Evolutionary conservation across 2,329 filamentous ascomycete genomes (phyloP), one percentile per base, ranked within the genome.

Genomic region (Cytospora paraplurivora): DNA sequence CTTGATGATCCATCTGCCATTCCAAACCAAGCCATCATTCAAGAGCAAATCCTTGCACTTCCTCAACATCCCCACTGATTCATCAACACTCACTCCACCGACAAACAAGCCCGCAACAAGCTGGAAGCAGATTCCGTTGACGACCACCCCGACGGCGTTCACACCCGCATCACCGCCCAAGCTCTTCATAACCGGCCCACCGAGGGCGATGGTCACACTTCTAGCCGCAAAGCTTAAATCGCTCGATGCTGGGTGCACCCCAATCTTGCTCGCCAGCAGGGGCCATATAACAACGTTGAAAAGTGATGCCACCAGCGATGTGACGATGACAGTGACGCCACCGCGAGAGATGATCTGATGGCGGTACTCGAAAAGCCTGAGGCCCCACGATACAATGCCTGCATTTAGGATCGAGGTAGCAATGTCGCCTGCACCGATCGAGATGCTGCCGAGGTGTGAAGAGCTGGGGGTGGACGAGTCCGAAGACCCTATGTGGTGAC

Each of bases 361-460:
- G 4, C 81, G 79, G 70, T 79, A 82, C 66, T 82, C 80, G 67
- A 79, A 82, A 4, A 84, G 74, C 71, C 84, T 84, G 67, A 84
- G 78, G 0, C 82, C 82, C 82, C 82, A 84, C 4, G 78, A 74
- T 3, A 83, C 75, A 32, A 84, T 81, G 12, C 81, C 82, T 4
- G 79, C 77, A 68, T 83, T 79, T 3, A 84, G 79, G 3, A 84
- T 70, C 0, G 80, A 79, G 1, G 79, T 73, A 0, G 82, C 81
- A 4, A 78, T 70, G 64, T 84, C 81, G 10, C 82, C 82, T 0
- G 81, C 81, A 2, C 80, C 80, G 58, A 76, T 64, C 27, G 50
- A 19, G 1, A 56, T 12, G 11, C 34, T 6, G 4, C 35, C 32
- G 7, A 50, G 1, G 68, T 52, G 38, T 2, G 57, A 35, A 10